Conservation (phyloP, 495 filamentous ascomycete genomes). For the Penicillium cinerascens region DNA sequence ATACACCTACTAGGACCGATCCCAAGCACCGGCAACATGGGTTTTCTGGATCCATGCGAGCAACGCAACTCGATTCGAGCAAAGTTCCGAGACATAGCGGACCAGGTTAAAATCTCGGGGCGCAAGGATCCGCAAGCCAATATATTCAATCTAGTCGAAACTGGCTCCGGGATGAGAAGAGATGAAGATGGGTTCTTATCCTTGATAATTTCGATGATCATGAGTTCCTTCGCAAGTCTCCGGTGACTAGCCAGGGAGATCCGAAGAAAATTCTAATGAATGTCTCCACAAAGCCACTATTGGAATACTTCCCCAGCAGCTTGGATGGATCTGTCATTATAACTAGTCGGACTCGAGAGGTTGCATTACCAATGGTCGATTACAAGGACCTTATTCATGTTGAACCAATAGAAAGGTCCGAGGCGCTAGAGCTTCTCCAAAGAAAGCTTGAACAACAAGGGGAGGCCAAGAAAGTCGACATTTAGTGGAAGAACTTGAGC, state of each 20-base stretch:
- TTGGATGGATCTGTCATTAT: conserved; percentile 26
- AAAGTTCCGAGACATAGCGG: conserved; percentile 38
- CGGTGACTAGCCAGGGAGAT: not conserved
- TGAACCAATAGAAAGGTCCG: conserved; percentile 25
- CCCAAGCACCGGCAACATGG: conserved; percentile 38
- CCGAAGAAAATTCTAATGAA: conserved; percentile 11
- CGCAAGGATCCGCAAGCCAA: conserved; percentile 37
- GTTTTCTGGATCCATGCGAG: conserved; percentile 52
- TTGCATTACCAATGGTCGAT: conserved; percentile 26
- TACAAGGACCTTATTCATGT: conserved; percentile 34
- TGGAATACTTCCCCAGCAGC: not conserved
- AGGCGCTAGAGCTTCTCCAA: conserved; percentile 36
- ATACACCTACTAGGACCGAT: conserved; percentile 31
- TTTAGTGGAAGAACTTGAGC: conserved; percentile 38
- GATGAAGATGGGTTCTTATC: conserved; percentile 9
- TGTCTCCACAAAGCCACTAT: not conserved
- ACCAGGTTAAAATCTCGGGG: conserved; percentile 30
- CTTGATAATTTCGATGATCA: conserved; percentile 19
- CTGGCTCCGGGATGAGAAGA: conserved; percentile 37
- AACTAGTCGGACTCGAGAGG: conserved; percentile 32
- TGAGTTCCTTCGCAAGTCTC: conserved; percentile 19
- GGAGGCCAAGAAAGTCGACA: conserved; percentile 8
- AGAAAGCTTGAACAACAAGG: conserved; percentile 28
- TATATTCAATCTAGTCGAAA: conserved; percentile 38
- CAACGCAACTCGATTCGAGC: conserved; percentile 33